Evolutionary conservation across 768 basidiomycete species (phyloP).

Genomic region (Rhizopogon vinicolor): DNA sequence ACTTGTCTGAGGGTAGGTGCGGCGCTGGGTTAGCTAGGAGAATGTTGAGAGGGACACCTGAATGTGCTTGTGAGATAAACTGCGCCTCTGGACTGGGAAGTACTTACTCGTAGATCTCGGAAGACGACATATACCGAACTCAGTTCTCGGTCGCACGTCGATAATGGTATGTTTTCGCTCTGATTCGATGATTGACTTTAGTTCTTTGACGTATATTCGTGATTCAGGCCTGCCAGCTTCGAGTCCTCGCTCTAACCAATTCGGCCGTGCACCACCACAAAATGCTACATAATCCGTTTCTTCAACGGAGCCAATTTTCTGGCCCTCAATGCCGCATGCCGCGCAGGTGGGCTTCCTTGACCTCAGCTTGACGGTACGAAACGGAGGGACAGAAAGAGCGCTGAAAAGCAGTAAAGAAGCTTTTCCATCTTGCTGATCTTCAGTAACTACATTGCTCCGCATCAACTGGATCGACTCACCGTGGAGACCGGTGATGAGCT

Average conservation of each 20-base stretch:
- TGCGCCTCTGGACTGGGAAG: neutral
- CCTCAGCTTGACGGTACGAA: conserved; percentile 82
- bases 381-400: conserved; percentile 63
- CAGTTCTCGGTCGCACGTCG: conserved; percentile 75
- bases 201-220: conserved; percentile 45
- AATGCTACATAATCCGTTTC: conserved; percentile 80
- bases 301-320: conserved; percentile 41
- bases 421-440: conserved; percentile 40
- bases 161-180: conserved; percentile 40
- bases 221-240: conserved; percentile 32
- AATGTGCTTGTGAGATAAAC: conserved; percentile 4
- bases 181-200: conserved; percentile 35
- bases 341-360: conserved; percentile 64
- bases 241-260: conserved; percentile 60
- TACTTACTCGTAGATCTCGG: conserved; percentile 67
- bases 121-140: conserved; percentile 85
- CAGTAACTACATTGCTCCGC: neutral
- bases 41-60: conserved; percentile 71
- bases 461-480: conserved; percentile 35
- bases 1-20: conserved; percentile 26
- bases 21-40: conserved; percentile 58
- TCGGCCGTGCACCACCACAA: conserved; percentile 69
- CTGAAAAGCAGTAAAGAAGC: conserved; percentile 73
- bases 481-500: conserved; percentile 64
- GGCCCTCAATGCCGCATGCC: conserved; percentile 61